Conservation (phyloP, 2,329 filamentous ascomycete genomes). For the Dactylonectria macrodidyma region DNA sequence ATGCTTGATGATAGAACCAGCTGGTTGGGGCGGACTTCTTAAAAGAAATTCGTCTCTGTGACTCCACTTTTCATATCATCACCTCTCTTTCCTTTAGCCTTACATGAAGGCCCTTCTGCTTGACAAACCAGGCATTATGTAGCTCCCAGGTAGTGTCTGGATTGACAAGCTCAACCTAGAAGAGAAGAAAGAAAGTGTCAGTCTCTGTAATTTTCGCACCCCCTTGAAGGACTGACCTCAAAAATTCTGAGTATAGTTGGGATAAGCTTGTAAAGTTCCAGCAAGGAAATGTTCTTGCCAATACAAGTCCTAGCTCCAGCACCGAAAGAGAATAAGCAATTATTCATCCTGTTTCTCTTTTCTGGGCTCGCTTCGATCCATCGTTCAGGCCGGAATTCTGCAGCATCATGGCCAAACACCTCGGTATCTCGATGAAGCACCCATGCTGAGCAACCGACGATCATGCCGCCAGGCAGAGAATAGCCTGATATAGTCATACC, state of each 20-base stretch:
- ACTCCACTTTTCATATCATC: neutral
- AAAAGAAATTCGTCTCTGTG: too few relatives aligned
- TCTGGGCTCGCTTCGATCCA: neutral
- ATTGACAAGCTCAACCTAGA: slow-evolving; percentile 67
- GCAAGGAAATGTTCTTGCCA: slow-evolving; percentile 74
- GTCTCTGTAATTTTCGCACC: neutral
- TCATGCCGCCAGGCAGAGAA: slow-evolving; percentile 76
- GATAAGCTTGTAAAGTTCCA: slow-evolving; percentile 75
- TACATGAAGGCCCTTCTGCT: slow-evolving; percentile 67
- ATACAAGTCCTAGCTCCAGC: slow-evolving; percentile 78
- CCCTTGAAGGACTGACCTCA: slow-evolving; percentile 15
- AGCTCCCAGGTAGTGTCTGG: slow-evolving; percentile 69
- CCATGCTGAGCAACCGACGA: slow-evolving; percentile 82
- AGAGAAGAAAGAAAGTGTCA: neutral
- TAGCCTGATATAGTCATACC: slow-evolving; percentile 72
- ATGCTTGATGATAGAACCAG: too few relatives aligned
- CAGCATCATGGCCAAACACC: slow-evolving; percentile 74
- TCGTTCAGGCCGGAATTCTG: slow-evolving; percentile 51
- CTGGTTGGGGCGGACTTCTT: too few relatives aligned
- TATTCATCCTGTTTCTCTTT: slow-evolving; percentile 28
- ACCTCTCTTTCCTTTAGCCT: slow-evolving; percentile 6
- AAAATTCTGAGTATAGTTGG: slow-evolving; percentile 50
- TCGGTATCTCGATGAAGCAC: slow-evolving; percentile 68
- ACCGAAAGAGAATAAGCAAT: slow-evolving; percentile 69
- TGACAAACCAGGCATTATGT: slow-evolving; percentile 73